Evolutionary conservation across 176 grass and related monocot genomes (phyloP), one percentile per base, ranked within the genome.

Genomic region (Secale cereale): DNA sequence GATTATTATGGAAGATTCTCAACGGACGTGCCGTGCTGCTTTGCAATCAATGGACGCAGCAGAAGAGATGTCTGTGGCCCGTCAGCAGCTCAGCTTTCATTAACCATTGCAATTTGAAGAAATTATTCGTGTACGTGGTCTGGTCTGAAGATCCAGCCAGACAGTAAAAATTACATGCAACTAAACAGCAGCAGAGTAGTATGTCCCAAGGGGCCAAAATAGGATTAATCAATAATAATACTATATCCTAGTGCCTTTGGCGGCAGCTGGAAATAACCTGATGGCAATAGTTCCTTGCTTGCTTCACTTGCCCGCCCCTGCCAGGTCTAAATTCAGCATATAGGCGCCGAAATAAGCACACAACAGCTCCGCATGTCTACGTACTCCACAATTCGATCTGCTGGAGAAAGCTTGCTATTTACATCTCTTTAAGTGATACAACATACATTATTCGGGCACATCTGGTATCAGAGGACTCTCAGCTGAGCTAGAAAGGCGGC

Each of bases 401-500:
- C 69, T 67, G 28, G 87, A 85, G 77, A 59, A 39, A 57, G 50
- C 78, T 59, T 89, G 35, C 87, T 85, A 89, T 85, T 67, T 89
- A 89, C 87, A 89, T 66, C 77, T 76, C 59, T 63, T 74, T 62
- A 48, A 14, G 36, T 80, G 40, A 62, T 41, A 77, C 29, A 35
- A 57, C 54, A 57, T 52, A 32, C 64, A 85, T 89, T 62, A 71
- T 62, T 70, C 70, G 1, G 26, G 54, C 22, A 7, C 76, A 41
- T 66, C 2, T 6, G n/a, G 22, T 46, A 85, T 94, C 81, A 94
- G 15, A 97, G 50, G 30, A 97, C 92, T 69, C 92, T 90, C 63
- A 94, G 89, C 85, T 98, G 95, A 46, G 88, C 82, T 64, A 98
- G 85, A 35, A 98, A 98, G 28, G 89, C 92, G 1, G 92, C 89